These are phyloP conservation scores for Kockiozyma suomiensis DNA, from an alignment of 805 yeast genomes.

Conservation along the genomic window DNA sequence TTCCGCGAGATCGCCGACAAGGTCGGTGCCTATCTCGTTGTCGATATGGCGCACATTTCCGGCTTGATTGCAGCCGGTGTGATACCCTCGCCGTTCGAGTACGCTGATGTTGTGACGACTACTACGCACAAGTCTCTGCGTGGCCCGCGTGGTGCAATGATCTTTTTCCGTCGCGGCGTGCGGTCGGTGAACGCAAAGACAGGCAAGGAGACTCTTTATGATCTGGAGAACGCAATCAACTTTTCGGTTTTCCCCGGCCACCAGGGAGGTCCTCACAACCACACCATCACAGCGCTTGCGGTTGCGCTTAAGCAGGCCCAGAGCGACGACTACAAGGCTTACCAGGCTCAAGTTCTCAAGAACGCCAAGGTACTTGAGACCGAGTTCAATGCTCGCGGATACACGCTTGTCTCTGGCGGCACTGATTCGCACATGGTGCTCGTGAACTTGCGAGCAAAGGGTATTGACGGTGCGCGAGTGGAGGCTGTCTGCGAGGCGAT, in stretches of 20 bases:
- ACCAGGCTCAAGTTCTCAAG: slow-evolving; percentile 83
- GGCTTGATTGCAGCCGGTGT: slow-evolving; percentile 96
- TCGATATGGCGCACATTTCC: slow-evolving; percentile 98
- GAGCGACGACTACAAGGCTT: slow-evolving; percentile 85
- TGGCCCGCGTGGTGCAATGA: slow-evolving; percentile 99
- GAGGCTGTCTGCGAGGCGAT: slow-evolving; percentile 93
- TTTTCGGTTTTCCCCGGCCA: slow-evolving; percentile 99
- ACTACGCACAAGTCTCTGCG: slow-evolving; percentile 98
- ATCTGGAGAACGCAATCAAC: slow-evolving; percentile 92
- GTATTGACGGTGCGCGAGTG: slow-evolving; percentile 95
- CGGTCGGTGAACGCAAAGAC: slow-evolving; percentile 83
- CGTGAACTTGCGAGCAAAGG: slow-evolving; percentile 83
- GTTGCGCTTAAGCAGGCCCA: slow-evolving; percentile 94
- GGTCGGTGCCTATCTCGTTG: slow-evolving; percentile 94
- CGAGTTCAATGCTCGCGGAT: slow-evolving; percentile 71
- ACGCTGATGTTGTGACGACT: slow-evolving; percentile 96
- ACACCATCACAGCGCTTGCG: slow-evolving; percentile 96
- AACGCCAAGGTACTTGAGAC: slow-evolving; percentile 84
- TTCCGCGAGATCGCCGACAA: slow-evolving; percentile 96
- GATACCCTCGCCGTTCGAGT: slow-evolving; percentile 93
- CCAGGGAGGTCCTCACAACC: slow-evolving; percentile 99
- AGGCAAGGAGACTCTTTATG: slow-evolving; percentile 88
- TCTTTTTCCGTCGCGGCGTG: slow-evolving; percentile 95
- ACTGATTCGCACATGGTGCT: slow-evolving; percentile 97
- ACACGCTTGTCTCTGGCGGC: slow-evolving; percentile 86